These are phyloP conservation scores for Sugiyamaella pinicola DNA, from an alignment of 1,139 yeast species.

Conservation along the genomic window DNA sequence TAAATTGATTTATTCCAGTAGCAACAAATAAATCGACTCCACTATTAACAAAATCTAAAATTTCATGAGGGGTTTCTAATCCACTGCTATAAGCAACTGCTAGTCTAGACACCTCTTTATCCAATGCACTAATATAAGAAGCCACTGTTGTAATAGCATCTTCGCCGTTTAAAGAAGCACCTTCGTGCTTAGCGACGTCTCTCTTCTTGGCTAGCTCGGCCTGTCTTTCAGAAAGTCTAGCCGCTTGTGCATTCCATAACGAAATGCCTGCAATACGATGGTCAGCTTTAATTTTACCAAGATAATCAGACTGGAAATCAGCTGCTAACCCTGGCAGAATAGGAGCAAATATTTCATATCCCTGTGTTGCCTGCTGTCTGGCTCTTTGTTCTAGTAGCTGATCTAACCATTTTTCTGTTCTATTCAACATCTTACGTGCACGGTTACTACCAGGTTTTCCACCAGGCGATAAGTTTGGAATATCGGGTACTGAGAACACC, in stretches of 20 bases:
- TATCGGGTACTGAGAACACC: conserved; percentile 40
- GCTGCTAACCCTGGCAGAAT: conserved; percentile 36
- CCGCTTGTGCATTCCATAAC: conserved; percentile 29
- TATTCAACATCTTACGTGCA: conserved; percentile 41
- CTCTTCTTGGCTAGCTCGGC: conserved; percentile 23
- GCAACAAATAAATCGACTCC: conserved; percentile 45
- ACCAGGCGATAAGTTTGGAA: conserved; percentile 39
- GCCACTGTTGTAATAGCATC: conserved; percentile 10
- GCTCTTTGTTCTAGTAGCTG: conserved; percentile 24
- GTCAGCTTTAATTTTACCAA: conserved; percentile 29
- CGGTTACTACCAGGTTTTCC: conserved; percentile 43
- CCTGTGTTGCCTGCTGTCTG: background rate
- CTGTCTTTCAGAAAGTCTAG: conserved; percentile 27
- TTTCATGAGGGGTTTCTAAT: conserved; percentile 40
- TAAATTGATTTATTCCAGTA: conserved; percentile 38
- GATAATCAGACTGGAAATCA: conserved; percentile 34
- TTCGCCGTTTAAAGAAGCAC: conserved; percentile 10
- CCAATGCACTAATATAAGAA: conserved; percentile 8
- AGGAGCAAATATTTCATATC: conserved; percentile 36
- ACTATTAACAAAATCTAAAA: conserved; percentile 37
- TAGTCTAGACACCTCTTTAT: conserved; percentile 29
- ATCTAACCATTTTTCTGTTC: conserved; percentile 43
- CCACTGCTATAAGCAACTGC: conserved; percentile 30
- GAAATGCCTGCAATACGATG: conserved; percentile 32
- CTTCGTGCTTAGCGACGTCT: conserved; percentile 20